Evolutionary conservation across 23 red algal species (phyloP), one percentile per base, ranked within the genome.

Genomic region (Chondrus crispus): DNA sequence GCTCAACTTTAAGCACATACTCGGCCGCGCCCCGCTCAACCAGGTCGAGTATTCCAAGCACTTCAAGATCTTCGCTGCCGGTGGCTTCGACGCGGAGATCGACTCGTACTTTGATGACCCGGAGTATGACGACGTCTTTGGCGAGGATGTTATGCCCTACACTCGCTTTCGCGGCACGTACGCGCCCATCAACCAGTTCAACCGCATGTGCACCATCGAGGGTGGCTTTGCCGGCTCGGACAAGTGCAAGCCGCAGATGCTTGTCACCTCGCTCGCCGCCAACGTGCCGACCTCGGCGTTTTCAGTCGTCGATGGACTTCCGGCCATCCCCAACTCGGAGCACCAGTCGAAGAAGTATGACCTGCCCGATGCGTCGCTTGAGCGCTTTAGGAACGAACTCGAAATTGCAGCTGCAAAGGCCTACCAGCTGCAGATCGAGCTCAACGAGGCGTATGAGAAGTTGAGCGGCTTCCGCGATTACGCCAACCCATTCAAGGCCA

Each of bases 71-170:
- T 96, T 88, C 87, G 94, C 88, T 75, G 84, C 76, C 18, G 75
- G 85, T 26, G 94, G 94, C 20, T 96, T 88, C 74, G 94, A 96
- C 32, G 86, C 85, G 1, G 88, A 92, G 68, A 86, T 96, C 35
- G 94, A 96, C 62, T 91, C 87, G 12, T 96, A 92, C 80, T 91
- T 96, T 75, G 87, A 96, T 72, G 81, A 85, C 39, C 79, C 74
- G 24, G 94, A 96, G 47, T 96, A 96, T 62, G 80, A 84, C 40
- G 55, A 85, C 18, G 94, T 92, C 48, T 96, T 96, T 96, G 94
- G 94, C 22, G 82, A 82, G 1, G 94, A 96, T 51, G 51, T 52
- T n/a, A 66, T 96, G 39, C 94, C 94, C 42, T 96, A 74, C 68
- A 90, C 81, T 22, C 81, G 88, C 42, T 91, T 96, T 81, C 94